phyloP scores from a whole-genome alignment of 768 basidiomycete species.

The Boletus coccyginus region DNA sequence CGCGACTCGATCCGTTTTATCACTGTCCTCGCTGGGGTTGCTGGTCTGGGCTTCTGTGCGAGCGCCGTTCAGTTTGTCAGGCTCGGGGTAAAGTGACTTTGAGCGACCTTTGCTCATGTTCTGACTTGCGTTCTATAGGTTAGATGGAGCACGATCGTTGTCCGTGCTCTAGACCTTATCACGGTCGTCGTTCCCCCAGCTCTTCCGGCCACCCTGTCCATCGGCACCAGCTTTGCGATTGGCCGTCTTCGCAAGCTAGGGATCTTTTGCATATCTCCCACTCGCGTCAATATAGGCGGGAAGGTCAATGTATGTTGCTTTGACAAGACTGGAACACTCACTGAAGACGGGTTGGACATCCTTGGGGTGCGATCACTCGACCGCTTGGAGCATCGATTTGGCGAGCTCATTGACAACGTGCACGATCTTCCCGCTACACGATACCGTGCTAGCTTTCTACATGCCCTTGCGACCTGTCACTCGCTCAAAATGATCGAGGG shows the following conservation, averaged over 20 bases:
- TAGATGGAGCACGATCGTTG: constrained; percentile 83
- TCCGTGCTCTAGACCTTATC: constrained; percentile 92
- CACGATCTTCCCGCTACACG: constrained; percentile 73
- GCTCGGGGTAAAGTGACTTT: constrained; percentile 59
- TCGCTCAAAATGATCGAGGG: constrained; percentile 89
- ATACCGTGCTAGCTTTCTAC: constrained; percentile 81
- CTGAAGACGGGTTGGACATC: constrained; percentile 97
- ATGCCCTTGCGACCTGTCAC: constrained; percentile 95
- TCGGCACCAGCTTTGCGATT: constrained; percentile 95
- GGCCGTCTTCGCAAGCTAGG: constrained; percentile 79
- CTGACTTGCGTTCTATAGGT: constrained; percentile 48
- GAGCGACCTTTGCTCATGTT: not conserved
- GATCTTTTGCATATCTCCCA: constrained; percentile 96
- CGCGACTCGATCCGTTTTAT: constrained; percentile 91
- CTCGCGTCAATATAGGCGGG: constrained; percentile 90
- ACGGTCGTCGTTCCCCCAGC: constrained; percentile 98
- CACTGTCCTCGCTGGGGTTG: constrained; percentile 86
- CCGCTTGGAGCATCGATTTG: constrained; percentile 72
- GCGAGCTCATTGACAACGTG: constrained; percentile 84
- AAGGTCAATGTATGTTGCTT: constrained; percentile 98
- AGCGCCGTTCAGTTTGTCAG: constrained; percentile 90
- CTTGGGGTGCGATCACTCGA: constrained; percentile 89
- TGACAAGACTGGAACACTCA: constrained; percentile 98
- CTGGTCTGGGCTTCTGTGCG: constrained; percentile 85
- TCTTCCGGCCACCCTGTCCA: constrained; percentile 93